Evolutionary conservation across 192 early-diverging fungal genomes (phyloP), one percentile per base, ranked within the genome.

Genomic region (Backusella tuberculispora): DNA sequence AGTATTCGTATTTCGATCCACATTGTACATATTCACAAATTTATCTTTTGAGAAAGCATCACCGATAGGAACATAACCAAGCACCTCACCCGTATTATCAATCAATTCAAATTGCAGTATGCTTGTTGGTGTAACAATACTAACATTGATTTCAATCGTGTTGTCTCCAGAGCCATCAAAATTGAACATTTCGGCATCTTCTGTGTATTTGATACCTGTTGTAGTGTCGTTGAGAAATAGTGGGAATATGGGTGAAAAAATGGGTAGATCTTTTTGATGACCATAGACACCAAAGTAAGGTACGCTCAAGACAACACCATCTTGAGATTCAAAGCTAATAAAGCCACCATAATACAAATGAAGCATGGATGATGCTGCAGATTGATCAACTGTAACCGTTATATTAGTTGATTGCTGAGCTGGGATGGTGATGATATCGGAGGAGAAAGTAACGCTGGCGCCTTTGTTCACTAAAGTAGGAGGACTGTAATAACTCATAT

Each of bases 241-340:
- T 3, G 53, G 53, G 69, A 40, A 17, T 38, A 17, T 4, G 9
- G 34, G 41, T 66, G 3, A 40, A 46, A 83, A 76, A 21, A 87
- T 81, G 66, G 85, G 85, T 10, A 87, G 76, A 14, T 85, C 77
- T 44, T 69, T 41, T 47, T 84, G 76, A 37, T 76, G 76, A n/a
- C 80, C 85, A 42, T 80, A 75, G 1, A 87, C 46, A 74, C 83
- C 85, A 71, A 80, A 78, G 79, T 87, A 87, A 50, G 85, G 85
- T 24, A 87, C 78, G 56, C 74, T 60, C 9, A 82, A 63, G n/a
- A 77, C 29, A 34, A 34, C 72, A 7, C 43, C 43, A 2, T 64
- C 43, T 8, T 44, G 45, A 19, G 85, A 69, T 42, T 74, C 76
- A 63, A 83, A 78, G 60, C 75, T 68, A 24, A 88, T 64, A 19